Conservation (phyloP, 177 flowering plant genomes). For the Telopea speciosissima region DNA sequence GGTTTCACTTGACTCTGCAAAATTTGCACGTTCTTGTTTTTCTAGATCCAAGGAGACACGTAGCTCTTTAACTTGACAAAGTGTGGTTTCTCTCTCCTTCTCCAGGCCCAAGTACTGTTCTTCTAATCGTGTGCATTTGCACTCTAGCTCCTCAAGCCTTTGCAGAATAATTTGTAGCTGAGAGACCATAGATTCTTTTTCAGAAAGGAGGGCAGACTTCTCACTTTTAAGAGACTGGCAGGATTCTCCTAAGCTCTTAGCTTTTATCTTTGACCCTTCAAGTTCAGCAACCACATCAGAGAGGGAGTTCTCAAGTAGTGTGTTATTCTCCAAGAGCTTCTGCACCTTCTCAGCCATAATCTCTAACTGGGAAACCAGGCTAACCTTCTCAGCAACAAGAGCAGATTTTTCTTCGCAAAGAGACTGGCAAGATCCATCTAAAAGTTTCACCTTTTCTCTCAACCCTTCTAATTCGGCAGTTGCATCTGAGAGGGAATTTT, state of each 20-base stretch:
- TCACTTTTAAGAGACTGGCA: conserved; percentile 37
- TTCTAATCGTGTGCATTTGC: conserved; percentile 42
- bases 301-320: conserved; percentile 51
- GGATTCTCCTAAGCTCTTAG: conserved; percentile 49
- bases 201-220: conserved; percentile 38
- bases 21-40: conserved; percentile 48
- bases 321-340: conserved; percentile 42
- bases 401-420: conserved; percentile 53
- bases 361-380: conserved; percentile 41
- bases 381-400: conserved; percentile 55
- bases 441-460: conserved; percentile 37
- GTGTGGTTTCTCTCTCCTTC: conserved; percentile 49
- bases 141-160: conserved; percentile 50
- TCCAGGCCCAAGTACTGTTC: conserved; percentile 47
- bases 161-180: conserved; percentile 42
- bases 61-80: conserved; percentile 47
- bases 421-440: conserved; percentile 51
- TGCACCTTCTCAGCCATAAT: conserved; percentile 36
- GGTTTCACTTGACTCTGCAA: conserved; percentile 37
- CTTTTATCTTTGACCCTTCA: conserved; percentile 37
- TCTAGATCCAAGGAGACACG: conserved; percentile 36
- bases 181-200: conserved; percentile 32
- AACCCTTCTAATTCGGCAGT: conserved; percentile 43
- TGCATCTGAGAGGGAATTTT: conserved; percentile 45
- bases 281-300: conserved; percentile 50